phyloP scores from a whole-genome alignment of 441 rosid genomes.

The Pelargonium citronellum region DNA sequence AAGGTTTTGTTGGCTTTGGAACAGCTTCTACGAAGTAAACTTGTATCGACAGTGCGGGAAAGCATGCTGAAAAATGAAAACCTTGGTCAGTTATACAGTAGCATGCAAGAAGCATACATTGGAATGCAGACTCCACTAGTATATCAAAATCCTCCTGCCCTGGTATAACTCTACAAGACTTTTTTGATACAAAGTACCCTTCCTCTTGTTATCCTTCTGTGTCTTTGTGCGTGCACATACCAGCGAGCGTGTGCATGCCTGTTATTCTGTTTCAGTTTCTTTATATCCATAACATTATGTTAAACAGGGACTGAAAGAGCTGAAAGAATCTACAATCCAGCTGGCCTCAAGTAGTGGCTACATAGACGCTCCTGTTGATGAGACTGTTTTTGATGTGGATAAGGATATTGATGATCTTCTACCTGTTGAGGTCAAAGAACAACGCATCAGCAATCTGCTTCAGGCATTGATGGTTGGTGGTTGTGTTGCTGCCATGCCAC shows the following conservation, averaged over 20 bases:
- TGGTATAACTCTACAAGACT: conserved; percentile 34
- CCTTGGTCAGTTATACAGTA: conserved; percentile 53
- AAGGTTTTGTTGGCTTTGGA: conserved; percentile 18
- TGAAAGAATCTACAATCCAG: conserved; percentile 68
- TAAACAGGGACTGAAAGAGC: conserved; percentile 63
- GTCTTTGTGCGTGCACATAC: not conserved
- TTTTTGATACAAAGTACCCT: conserved; percentile 7
- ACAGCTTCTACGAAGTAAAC: conserved; percentile 66
- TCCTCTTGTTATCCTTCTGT: not conserved
- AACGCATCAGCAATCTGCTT: conserved; percentile 66
- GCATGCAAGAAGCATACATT: conserved; percentile 62
- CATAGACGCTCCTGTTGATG: conserved; percentile 63
- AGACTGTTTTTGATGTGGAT: conserved; percentile 57
- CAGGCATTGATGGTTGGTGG: conserved; percentile 67
- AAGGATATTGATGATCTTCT: conserved; percentile 68
- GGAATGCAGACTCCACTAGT: conserved; percentile 69
- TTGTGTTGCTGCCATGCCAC: conserved; percentile 75
- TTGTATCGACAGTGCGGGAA: conserved; percentile 52
- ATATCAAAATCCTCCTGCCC: conserved; percentile 47
- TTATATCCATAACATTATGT: conserved; percentile 18
- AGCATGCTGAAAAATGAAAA: conserved; percentile 48
- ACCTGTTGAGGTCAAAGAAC: conserved; percentile 73
- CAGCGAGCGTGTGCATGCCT: not conserved
- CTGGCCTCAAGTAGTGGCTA: conserved; percentile 57
- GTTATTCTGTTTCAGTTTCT: conserved; percentile 6